Conservation (phyloP, 805 yeast genomes). For the Yarrowia hollandica region DNA sequence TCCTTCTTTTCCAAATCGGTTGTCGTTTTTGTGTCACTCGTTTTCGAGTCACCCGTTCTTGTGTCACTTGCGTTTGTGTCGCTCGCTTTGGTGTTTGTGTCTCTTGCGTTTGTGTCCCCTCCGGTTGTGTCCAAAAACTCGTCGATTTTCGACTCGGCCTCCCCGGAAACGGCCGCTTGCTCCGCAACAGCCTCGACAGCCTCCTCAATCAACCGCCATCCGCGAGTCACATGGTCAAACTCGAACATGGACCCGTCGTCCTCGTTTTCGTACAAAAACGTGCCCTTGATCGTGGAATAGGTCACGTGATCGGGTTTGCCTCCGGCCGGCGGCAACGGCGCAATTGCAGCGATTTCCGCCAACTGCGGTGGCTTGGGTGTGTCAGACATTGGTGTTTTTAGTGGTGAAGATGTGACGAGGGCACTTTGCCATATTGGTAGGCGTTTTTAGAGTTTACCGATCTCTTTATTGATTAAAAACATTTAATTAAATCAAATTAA, state of each 20-base stretch:
- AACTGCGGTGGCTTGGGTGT: not conserved
- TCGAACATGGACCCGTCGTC: not conserved
- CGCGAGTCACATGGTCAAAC: conserved; percentile 15
- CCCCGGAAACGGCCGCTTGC: not conserved
- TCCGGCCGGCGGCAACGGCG: conserved; percentile 12
- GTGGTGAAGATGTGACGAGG: too few species aligned
- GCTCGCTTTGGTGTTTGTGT: too few species aligned
- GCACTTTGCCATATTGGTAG: conserved; percentile 1
- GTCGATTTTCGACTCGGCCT: too few species aligned
- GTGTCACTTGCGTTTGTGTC: too few species aligned
- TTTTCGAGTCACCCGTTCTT: too few species aligned
- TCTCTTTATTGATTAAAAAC: too few species aligned
- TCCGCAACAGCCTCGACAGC: not conserved
- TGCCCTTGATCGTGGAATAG: conserved; percentile 21
- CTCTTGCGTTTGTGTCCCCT: too few species aligned
- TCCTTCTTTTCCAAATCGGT: not conserved
- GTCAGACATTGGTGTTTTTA: not conserved
- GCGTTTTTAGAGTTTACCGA: not conserved
- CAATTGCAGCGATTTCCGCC: not conserved
- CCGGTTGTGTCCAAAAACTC: too few species aligned
- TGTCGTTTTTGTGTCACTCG: too few species aligned
- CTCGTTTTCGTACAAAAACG: conserved; percentile 1
- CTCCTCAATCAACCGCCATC: not conserved
- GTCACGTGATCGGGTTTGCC: not conserved
- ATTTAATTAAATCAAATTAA: too few species aligned